phyloP scores from a whole-genome alignment of 2,329 filamentous ascomycete genomes.

The Pezicula carpinea region DNA sequence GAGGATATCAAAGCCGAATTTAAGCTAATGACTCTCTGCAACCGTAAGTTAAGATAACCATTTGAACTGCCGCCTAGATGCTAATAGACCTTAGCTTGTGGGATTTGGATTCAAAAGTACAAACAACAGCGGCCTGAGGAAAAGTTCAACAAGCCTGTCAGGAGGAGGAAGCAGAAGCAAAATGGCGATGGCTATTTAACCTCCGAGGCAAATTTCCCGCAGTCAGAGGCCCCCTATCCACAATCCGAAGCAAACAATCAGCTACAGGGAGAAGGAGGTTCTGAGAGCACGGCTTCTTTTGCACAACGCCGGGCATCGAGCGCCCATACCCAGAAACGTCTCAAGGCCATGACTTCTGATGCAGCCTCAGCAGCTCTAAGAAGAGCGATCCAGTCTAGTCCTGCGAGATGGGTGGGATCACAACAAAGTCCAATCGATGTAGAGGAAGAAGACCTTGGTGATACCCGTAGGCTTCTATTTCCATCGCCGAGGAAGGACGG shows the following conservation, averaged over 20 bases:
- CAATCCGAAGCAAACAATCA: slow-evolving; percentile 5
- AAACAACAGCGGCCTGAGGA: slow-evolving; percentile 78
- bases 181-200: slow-evolving; percentile 28
- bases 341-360: slow-evolving; percentile 26
- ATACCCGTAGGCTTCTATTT: slow-evolving; percentile 68
- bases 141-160: slow-evolving; percentile 64
- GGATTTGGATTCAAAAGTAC: slow-evolving; percentile 89
- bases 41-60: slow-evolving; percentile 54
- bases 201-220: slow-evolving; percentile 50
- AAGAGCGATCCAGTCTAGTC: slow-evolving; percentile 31
- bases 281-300: neutral
- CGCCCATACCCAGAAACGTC: slow-evolving; percentile 20
- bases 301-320: slow-evolving; percentile 20
- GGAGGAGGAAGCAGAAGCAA: slow-evolving; percentile 45
- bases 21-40: slow-evolving; percentile 76
- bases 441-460: slow-evolving; percentile 44
- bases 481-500: slow-evolving; percentile 68
- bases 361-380: slow-evolving; percentile 25
- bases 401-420: slow-evolving; percentile 41
- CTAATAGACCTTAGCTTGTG: slow-evolving; percentile 59
- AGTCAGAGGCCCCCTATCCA: slow-evolving; percentile 33
- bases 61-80: slow-evolving; percentile 7
- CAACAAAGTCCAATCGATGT: slow-evolving; percentile 52
- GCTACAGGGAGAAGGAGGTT: slow-evolving; percentile 3
- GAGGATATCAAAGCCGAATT: slow-evolving; percentile 63